Base-by-base conservation (phyloP, 352 stramenopile genomes). In the Phytopythium chamaehyphon region DNA sequence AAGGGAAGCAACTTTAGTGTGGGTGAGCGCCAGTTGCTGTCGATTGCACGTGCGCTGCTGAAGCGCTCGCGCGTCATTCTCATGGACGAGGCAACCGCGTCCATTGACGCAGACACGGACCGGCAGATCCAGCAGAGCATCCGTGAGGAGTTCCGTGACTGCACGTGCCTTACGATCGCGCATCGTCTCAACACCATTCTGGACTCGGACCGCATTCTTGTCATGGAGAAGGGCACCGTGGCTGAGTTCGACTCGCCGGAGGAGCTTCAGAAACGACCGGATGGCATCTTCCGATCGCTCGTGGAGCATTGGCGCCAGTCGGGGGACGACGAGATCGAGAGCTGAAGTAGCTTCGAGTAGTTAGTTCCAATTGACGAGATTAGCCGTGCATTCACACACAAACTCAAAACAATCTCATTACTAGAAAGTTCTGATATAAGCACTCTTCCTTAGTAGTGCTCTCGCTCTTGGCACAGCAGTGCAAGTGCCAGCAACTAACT, bases 161-260 rank as follows among this genome's bases (percentile, higher is more conserved):
- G 78, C 57, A 99, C 97, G 14, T 74, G 97, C 31, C 60, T 99
- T 1, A 98, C 92, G 11, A 98, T 99, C 58, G 96, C 96, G 31
- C 96, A 99, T 70, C 86, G 97, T 22, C 73, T 99, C 39, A 91
- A 98, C 65, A 99, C 96, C 6, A 98, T 99, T 51, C 91, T 98
- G 69, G 95, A 99, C 67, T 96, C 86, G 51, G 96, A 99, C 69
- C 72, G 73, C 31, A 93, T 99, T 37, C 62, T 99, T n/a, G 96
- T 99, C 1, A 91, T 99, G 73, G 96, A 98, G 54, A 67, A 89
- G 42, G 97, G 97, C 16, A 71, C 67, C n/a, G 84, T 95, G 11
- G 88, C 80, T n/a, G 93, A 98, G 66, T 96, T 88, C 53, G 96
- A 81, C 14, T 47, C 82, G 8, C 90, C 93, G 0, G 47, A 49